Evolutionary conservation across 148 eudicot species (phyloP).

Genomic region (Hydrangea macrophylla): DNA sequence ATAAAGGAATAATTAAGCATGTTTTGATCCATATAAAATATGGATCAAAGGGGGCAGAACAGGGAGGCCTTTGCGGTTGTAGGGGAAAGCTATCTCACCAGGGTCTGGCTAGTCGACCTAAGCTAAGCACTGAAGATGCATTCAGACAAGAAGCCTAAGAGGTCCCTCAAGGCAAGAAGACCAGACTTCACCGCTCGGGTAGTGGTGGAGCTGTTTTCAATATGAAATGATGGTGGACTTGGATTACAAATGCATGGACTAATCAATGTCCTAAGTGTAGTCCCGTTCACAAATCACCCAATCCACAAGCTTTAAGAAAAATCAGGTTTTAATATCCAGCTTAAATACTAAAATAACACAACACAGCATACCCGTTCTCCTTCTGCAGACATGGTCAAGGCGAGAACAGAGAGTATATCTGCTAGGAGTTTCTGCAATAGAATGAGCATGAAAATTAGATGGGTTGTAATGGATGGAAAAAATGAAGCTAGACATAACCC

Average conservation of each 20-base stretch:
- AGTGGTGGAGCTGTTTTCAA: no score
- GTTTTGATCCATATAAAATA: no score
- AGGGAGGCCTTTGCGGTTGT: no score
- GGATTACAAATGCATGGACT: background rate
- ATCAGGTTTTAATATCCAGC: background rate
- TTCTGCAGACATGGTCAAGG: conserved; percentile 93
- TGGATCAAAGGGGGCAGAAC: no score
- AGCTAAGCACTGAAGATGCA: no score
- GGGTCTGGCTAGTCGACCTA: no score
- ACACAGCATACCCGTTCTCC: conserved; percentile 79
- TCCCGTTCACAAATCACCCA: background rate
- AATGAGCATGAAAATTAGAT: background rate
- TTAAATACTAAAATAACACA: conserved; percentile 10
- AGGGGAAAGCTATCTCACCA: no score
- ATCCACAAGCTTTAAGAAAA: background rate
- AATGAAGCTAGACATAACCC: background rate
- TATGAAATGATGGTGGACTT: no score
- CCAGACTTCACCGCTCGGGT: no score
- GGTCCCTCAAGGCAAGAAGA: no score
- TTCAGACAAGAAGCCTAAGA: no score
- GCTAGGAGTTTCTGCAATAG: conserved; percentile 71
- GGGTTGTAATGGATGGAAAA: background rate
- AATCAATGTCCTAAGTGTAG: background rate
- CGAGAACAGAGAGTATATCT: conserved; percentile 93
- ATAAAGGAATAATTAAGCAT: background rate